phyloP scores from a whole-genome alignment of 108 stramenopile genomes.

The Conticribra guillardii region DNA sequence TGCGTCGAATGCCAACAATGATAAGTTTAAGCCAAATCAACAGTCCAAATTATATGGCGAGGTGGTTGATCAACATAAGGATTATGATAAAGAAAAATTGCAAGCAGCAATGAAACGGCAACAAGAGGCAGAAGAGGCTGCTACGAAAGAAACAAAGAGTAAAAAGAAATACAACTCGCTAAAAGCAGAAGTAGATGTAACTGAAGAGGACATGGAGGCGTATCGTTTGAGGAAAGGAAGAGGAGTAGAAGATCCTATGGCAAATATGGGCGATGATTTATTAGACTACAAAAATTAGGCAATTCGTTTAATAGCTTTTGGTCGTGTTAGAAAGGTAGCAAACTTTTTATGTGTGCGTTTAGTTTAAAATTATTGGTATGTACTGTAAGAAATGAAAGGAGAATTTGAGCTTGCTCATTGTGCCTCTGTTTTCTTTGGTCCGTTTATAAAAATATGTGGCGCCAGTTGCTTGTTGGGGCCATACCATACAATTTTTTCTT shows the following conservation, averaged over 20 bases:
- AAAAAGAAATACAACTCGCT: conserved; percentile 94
- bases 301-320: too few relatives aligned
- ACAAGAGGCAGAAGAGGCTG: conserved; percentile 38
- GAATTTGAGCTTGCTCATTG: too few relatives aligned
- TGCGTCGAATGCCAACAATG: conserved; percentile 10
- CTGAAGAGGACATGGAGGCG: conserved; percentile 97
- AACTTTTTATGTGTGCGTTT: too few relatives aligned
- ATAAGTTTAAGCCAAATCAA: conserved; percentile 44
- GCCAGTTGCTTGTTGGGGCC: too few relatives aligned
- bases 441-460: too few relatives aligned
- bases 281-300: conserved; percentile 77
- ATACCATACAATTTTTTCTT: too few relatives aligned
- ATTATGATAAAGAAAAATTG: conserved; percentile 83
- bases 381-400: too few relatives aligned
- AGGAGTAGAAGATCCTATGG: conserved; percentile 89
- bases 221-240: conserved; percentile 83
- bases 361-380: not conserved
- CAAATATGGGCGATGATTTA: conserved; percentile 74
- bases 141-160: conserved; percentile 36
- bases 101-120: conserved; percentile 70
- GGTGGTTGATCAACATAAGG: conserved; percentile 63
- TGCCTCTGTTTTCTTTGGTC: too few relatives aligned
- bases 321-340: too few relatives aligned
- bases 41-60: conserved; percentile 90
- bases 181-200: conserved; percentile 77